Evolutionary conservation across 2,329 filamentous ascomycete genomes (phyloP).

Genomic region (Colletotrichum chrysophilum): DNA sequence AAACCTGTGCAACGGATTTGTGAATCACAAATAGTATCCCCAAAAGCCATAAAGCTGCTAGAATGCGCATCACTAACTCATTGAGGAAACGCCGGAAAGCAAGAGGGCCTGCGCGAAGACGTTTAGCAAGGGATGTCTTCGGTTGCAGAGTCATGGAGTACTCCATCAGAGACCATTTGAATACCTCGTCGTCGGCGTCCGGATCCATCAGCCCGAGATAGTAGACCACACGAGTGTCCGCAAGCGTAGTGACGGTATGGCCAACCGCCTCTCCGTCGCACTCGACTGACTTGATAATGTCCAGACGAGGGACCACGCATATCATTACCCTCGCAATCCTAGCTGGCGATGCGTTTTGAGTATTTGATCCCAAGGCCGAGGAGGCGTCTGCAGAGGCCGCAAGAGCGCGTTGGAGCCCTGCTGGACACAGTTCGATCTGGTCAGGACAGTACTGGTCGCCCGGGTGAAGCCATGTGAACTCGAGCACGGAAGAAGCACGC

Average conservation of each 20-base stretch:
- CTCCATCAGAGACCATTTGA: conserved; percentile 21
- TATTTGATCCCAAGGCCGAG: not conserved
- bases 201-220: conserved; percentile 28
- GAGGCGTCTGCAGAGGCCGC: not conserved
- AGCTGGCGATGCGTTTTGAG: not conserved
- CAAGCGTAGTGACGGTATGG: conserved; percentile 25
- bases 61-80: not conserved
- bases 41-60: not conserved
- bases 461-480: conserved; percentile 31
- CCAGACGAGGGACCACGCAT: conserved; percentile 30
- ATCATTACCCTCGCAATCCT: conserved; percentile 35
- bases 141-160: conserved; percentile 9
- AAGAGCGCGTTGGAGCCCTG: not conserved
- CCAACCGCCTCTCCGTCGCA: not conserved
- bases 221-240: conserved; percentile 32
- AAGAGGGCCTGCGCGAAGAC: not conserved
- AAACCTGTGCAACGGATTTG: not conserved
- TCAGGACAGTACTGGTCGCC: conserved; percentile 28
- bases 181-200: conserved; percentile 26
- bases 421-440: conserved; percentile 23
- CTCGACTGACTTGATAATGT: conserved; percentile 4
- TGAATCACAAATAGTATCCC: not conserved
- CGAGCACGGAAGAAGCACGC: conserved; percentile 26
- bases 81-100: not conserved
- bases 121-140: not conserved